phyloP scores from a whole-genome alignment of 179 eudicot species.

The Silene coronaria region DNA sequence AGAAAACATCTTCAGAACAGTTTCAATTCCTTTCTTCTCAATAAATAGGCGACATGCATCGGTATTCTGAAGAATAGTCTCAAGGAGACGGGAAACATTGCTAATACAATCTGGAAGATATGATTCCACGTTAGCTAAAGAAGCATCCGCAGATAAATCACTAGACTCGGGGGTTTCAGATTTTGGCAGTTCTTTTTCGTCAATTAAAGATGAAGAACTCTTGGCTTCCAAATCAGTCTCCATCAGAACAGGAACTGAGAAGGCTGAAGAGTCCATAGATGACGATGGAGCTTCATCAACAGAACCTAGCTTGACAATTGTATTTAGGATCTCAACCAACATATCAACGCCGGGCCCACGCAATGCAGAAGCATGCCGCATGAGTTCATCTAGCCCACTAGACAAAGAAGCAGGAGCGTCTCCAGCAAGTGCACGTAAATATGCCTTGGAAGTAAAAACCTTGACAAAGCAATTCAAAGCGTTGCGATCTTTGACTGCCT shows the following conservation, averaged over 20 bases:
- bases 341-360: constrained; percentile 92
- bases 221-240: constrained; percentile 71
- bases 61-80: constrained; percentile 85
- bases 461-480: constrained; percentile 95
- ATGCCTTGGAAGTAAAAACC: constrained; percentile 76
- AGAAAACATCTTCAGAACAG: constrained; percentile 65
- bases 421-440: constrained; percentile 77
- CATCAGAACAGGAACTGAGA: constrained; percentile 66
- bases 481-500: constrained; percentile 82
- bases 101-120: constrained; percentile 78
- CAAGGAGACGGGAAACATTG: constrained; percentile 93
- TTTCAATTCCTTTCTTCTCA: constrained; percentile 88
- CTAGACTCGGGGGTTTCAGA: constrained; percentile 40
- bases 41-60: constrained; percentile 86
- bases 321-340: constrained; percentile 78
- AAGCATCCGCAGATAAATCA: constrained; percentile 48
- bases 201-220: constrained; percentile 27
- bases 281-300: constrained; percentile 45
- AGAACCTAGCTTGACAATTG: constrained; percentile 66
- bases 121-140: constrained; percentile 45
- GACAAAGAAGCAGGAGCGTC: constrained; percentile 87
- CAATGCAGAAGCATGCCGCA: constrained; percentile 85
- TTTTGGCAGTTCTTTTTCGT: constrained; percentile 38
- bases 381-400: constrained; percentile 90
- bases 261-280: constrained; percentile 38